Evolutionary conservation across 2,329 filamentous ascomycete genomes (phyloP).

Genomic region (Albophoma yamanashiensis): DNA sequence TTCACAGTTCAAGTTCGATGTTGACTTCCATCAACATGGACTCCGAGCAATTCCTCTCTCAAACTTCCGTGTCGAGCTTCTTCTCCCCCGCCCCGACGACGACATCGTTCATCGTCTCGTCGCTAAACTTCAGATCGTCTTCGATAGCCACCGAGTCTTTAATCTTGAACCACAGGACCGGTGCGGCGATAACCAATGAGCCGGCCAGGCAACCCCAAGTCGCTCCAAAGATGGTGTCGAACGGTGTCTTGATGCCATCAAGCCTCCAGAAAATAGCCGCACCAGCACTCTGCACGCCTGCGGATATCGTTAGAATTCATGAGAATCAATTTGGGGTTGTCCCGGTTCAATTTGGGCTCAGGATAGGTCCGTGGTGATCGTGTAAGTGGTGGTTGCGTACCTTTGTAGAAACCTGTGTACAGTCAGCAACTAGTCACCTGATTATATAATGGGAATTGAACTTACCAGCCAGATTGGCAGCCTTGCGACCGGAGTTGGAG

Average conservation of each 20-base stretch:
- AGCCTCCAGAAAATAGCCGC: constrained; percentile 39
- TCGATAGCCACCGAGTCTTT: constrained; percentile 72
- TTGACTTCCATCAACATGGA: no score
- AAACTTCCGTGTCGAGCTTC: not conserved
- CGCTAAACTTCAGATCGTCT: constrained; percentile 74
- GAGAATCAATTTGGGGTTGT: no score
- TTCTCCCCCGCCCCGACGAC: not conserved
- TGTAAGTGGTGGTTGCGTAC: not conserved
- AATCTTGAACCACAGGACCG: constrained; percentile 70
- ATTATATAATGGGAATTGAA: not conserved
- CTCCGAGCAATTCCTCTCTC: not conserved
- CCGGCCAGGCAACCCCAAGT: constrained; percentile 66
- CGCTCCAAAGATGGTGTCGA: constrained; percentile 58
- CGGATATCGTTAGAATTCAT: constrained; percentile 21
- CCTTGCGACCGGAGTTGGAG: constrained; percentile 83
- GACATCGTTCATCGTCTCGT: constrained; percentile 71
- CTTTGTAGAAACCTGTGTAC: not conserved
- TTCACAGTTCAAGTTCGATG: no score
- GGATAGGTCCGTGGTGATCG: not conserved
- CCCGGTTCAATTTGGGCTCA: not conserved
- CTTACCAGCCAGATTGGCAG: constrained; percentile 55
- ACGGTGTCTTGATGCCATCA: constrained; percentile 34
- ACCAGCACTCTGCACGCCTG: constrained; percentile 63
- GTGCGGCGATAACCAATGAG: constrained; percentile 66
- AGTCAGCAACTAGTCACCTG: not conserved